Percentiles rank a stretch among this genome's conserved stretches.
phyloP scores from a whole-genome alignment of 2,329 filamentous ascomycete species.

The Fusarium miscanthi region DNA sequence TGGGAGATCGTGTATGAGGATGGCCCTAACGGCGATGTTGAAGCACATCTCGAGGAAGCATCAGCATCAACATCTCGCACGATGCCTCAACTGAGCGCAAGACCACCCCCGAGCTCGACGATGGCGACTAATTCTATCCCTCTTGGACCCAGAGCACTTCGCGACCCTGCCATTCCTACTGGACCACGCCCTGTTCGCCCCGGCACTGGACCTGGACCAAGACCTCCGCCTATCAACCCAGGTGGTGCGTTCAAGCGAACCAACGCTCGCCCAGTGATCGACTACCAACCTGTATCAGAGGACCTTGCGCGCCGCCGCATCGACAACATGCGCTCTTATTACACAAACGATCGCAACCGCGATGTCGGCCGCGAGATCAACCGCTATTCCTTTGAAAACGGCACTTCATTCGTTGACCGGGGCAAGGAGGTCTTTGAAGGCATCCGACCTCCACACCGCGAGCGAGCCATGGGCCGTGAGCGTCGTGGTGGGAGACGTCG shows the following conservation, averaged over 20 bases:
- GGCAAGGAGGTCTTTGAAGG: slow-evolving; percentile 77
- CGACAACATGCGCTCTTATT: slow-evolving; percentile 63
- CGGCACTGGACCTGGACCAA: slow-evolving; percentile 46
- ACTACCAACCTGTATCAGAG: slow-evolving; percentile 69
- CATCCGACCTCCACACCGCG: slow-evolving; percentile 69
- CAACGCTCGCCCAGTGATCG: slow-evolving; percentile 54
- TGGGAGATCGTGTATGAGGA: slow-evolving; percentile 81
- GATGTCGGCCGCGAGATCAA: slow-evolving; percentile 65
- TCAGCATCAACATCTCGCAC: slow-evolving; percentile 30
- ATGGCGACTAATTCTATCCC: slow-evolving; percentile 51
- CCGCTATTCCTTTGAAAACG: slow-evolving; percentile 78
- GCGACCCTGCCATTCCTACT: slow-evolving; percentile 40
- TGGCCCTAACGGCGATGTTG: slow-evolving; percentile 64
- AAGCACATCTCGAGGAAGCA: slow-evolving; percentile 62
- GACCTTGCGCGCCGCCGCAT: slow-evolving; percentile 74
- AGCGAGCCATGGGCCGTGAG: slow-evolving; percentile 52
- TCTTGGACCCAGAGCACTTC: slow-evolving; percentile 50
- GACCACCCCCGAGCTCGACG: slow-evolving; percentile 30
- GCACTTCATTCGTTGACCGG: slow-evolving; percentile 74
- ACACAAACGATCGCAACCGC: slow-evolving; percentile 55
- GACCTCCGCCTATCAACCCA: slow-evolving; percentile 34
- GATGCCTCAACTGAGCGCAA: slow-evolving; percentile 25
- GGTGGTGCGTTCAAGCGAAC: slow-evolving; percentile 51
- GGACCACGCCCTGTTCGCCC: slow-evolving; percentile 55
- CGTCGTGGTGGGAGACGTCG: slow-evolving; percentile 51